A percentile compares a stretch with the other conserved stretches of the same genome.
Conservation (phyloP, 179 eudicot species). For the Silene coronaria region DNA sequence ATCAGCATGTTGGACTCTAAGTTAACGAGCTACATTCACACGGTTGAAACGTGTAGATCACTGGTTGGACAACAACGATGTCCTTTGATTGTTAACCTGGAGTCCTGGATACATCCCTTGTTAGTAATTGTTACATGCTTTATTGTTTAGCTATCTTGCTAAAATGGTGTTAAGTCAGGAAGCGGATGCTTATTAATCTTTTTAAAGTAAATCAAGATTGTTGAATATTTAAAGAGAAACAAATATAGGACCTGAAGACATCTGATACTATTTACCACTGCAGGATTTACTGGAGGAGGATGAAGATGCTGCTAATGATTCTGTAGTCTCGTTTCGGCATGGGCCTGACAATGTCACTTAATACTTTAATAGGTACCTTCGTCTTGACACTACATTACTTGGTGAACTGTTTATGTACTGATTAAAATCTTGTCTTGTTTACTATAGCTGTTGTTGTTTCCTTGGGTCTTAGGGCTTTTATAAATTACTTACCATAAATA, state of each 20-base stretch:
- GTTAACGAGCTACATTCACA: background rate
- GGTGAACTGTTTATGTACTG: too few species aligned
- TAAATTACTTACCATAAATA: background rate
- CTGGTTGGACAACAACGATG: background rate
- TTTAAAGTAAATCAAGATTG: background rate
- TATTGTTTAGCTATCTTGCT: background rate
- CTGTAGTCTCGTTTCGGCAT: slow-evolving; percentile 25
- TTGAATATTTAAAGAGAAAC: background rate
- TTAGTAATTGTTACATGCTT: background rate
- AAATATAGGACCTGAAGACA: background rate
- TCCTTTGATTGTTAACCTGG: background rate
- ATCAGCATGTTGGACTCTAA: background rate
- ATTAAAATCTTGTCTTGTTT: too few species aligned
- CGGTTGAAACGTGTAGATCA: background rate
- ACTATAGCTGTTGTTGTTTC: background rate
- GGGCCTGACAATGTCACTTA: slow-evolving; percentile 23
- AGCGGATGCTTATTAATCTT: background rate
- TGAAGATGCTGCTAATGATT: slow-evolving; percentile 25
- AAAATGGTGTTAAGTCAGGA: background rate
- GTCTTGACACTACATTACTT: background rate
- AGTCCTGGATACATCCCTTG: background rate
- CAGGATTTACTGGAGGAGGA: slow-evolving; percentile 34
- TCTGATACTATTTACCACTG: background rate
- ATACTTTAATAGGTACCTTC: slow-evolving; percentile 32
- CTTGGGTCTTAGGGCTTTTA: background rate